Base-by-base conservation (phyloP, 768 basidiomycete species). In the Ramaria sp. region DNA sequence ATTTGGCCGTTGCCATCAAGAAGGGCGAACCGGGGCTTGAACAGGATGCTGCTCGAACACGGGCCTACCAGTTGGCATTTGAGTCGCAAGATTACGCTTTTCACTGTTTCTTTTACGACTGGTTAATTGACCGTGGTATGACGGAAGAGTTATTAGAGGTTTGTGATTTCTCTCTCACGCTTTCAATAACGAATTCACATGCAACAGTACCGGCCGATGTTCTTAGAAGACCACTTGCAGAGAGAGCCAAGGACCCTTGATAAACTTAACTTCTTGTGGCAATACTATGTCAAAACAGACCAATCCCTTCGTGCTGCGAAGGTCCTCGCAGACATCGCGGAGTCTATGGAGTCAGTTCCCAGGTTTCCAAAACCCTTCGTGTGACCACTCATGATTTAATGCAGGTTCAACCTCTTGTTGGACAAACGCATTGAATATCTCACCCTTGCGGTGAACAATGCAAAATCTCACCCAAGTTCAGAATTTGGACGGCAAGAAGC, bases 101-200 rank as follows among this genome's bases (percentile, higher is more conserved):
- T 72, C 93, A 98, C 70, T 91, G 87, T 33, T 84, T 83, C 17
- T 68, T 99, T 58, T 99, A 99, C 65, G 91, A 96, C 63, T 98
- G 96, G 96, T 74, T 94, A 50, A 87, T 96, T 45, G 72, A 73
- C 30, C 81, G 82, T 33, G 81, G 84, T 4, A 74, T 91, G 62
- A 86, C 90, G 22, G 91, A 97, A 65, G 88, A 92, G 65, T 73
- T 99, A 17, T 75, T 98, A 39, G 92, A 94, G 78, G 95, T 93
- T 59, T 43, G 81, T 63, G 27, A 19, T 38, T 24, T 13, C n/a
- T 13, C 15, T 42, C 9, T 43, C 42, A 13, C 7, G n/a, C n/a
- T 17, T 17, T 9, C 20, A n/a, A 43, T 43, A 43, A 12, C 20
- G n/a, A n/a, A 22, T 43, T 43, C 20, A 43, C n/a, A n/a, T 20